Base-by-base conservation (phyloP, 768 basidiomycete species). In the Termitomyces sp. region DNA sequence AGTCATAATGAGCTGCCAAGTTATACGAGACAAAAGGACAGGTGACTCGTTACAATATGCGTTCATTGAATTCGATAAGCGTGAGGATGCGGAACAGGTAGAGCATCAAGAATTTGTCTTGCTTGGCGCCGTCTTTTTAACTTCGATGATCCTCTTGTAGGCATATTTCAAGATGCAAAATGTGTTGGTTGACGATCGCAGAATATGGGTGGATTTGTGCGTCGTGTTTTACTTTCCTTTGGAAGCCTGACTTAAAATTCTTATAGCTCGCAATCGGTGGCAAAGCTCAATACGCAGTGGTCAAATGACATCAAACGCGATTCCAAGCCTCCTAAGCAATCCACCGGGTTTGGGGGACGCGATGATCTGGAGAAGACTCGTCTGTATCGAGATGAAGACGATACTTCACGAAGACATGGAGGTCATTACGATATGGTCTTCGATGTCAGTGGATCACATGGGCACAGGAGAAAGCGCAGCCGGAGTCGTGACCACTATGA, bases 121-220 rank as follows among this genome's bases (percentile, higher is more conserved):
- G 25, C 43, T 63, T 17, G 58, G 9, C 45, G 9, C 58, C 12
- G 25, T 20, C 34, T 31, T 34, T 2, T 50, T 10, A 9, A 14
- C 7, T 36, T 31, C 53, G 58, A 59, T 57, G 52, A 31, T 51
- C 15, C 29, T 38, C 42, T 54, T 3, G 65, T 48, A 95, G 91
- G 97, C 94, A 9, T 99, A 98, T 74, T 96, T 98, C 78, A 99
- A 98, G 74, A 99, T 99, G 97, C 97, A 98, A 72, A 98, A 98
- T 68, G 97, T 98, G 0, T 79, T 99, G 11, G 91, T 99, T 12
- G 97, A 99, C 70, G 97, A 99, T 74, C 85, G 95, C 14, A 86
- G 97, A 12, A 98, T 99, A 69, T 98, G 96, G 94, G 96, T 99
- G 64, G 97, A 98, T 75, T 98, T 99, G 90, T 96, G 67, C 63